A percentile compares a stretch with the other conserved stretches of the same genome.
These are phyloP conservation scores for Mortierella sp. DNA, from an alignment of 371 early-diverging fungal genomes.

Conservation along the genomic window DNA sequence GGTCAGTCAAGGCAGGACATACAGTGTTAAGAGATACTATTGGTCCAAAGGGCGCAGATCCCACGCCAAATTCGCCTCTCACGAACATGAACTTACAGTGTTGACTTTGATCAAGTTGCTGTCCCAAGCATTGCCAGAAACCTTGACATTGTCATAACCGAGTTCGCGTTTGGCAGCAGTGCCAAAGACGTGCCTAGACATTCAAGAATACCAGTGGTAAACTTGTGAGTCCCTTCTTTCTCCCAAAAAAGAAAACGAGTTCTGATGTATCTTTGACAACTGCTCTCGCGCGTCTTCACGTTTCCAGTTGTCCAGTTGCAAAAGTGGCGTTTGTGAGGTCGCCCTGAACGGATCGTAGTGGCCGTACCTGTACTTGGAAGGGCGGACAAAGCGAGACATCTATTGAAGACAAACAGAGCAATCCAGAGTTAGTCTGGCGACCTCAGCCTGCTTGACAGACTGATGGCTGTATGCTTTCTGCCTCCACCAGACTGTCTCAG, in stretches of 20 bases:
- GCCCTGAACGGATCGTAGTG: neutral
- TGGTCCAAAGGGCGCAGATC: neutral
- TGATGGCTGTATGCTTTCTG: neutral
- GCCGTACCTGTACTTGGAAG: conserved; percentile 36
- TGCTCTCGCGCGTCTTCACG: neutral
- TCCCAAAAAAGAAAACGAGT: no score
- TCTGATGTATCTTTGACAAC: neutral
- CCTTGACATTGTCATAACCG: conserved; percentile 94
- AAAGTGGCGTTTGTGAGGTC: no score
- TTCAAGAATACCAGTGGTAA: no score
- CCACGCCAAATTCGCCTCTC: no score
- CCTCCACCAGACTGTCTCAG: no score
- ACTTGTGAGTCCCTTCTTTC: no score
- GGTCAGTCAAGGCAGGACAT: neutral
- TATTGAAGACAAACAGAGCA: neutral
- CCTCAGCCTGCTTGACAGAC: neutral
- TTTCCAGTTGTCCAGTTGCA: neutral
- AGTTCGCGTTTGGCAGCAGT: conserved; percentile 88
- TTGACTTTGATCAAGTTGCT: conserved; percentile 95
- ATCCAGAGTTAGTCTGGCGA: neutral
- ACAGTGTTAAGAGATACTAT: neutral
- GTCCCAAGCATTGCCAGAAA: conserved; percentile 95
- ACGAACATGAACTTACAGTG: conserved; percentile 67
- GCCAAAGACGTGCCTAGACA: conserved; percentile 91
- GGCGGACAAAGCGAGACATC: conserved; percentile 31